These are phyloP conservation scores for Monilinia fructigena DNA, from an alignment of 2,329 filamentous ascomycete genomes.

Conservation along the genomic window DNA sequence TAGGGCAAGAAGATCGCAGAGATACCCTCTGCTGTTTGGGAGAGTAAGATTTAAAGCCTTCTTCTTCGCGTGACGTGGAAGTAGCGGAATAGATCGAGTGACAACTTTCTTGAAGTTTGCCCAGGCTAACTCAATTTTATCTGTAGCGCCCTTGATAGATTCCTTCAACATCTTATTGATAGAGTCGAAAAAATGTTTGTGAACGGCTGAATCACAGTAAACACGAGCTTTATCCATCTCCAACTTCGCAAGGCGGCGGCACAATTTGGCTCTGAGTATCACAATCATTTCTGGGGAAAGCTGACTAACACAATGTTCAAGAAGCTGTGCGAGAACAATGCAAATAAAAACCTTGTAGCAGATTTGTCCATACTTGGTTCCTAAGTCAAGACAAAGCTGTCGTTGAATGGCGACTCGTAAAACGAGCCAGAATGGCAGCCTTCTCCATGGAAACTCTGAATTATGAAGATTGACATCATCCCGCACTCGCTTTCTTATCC, in stretches of 20 bases:
- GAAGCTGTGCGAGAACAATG: constrained; percentile 46
- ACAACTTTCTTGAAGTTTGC: constrained; percentile 42
- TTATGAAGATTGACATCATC: constrained; percentile 58
- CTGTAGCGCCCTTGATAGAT: constrained; percentile 29
- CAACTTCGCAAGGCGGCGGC: constrained; percentile 57
- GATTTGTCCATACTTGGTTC: constrained; percentile 44
- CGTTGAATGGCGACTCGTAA: constrained; percentile 58
- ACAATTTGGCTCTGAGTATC: constrained; percentile 53
- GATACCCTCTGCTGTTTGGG: constrained; percentile 43
- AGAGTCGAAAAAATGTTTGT: constrained; percentile 27
- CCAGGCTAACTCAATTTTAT: constrained; percentile 40
- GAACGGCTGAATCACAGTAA: constrained; percentile 34
- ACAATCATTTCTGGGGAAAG: constrained; percentile 40
- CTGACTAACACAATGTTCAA: constrained; percentile 43
- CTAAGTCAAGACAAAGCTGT: constrained; percentile 45
- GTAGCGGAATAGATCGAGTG: constrained; percentile 43
- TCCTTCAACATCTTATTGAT: constrained; percentile 37
- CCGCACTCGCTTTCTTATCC: constrained; percentile 56
- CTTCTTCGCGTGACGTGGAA: constrained; percentile 44
- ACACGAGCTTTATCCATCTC: constrained; percentile 43
- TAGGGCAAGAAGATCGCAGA: constrained; percentile 27
- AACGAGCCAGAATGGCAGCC: constrained; percentile 60
- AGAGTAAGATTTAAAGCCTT: constrained; percentile 43
- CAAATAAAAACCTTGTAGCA: constrained; percentile 59
- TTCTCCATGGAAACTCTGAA: constrained; percentile 56